phyloP scores from a whole-genome alignment of 179 eudicot genomes.

The Drosera spatulata region DNA sequence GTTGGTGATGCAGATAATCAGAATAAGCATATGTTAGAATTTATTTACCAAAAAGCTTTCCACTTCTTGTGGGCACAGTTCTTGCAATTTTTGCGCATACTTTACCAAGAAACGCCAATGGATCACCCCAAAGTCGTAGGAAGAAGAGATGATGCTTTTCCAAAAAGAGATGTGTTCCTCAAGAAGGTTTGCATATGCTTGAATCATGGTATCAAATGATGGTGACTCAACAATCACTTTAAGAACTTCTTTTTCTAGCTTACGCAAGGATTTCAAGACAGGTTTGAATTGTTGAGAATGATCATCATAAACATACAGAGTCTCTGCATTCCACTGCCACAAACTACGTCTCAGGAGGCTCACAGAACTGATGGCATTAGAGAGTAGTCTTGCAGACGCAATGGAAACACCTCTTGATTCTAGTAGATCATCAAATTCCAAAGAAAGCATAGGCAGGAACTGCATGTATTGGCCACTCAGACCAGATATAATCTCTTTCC shows the following conservation, averaged over 20 bases:
- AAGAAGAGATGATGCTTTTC: slow-evolving; percentile 35
- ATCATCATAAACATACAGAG: slow-evolving; percentile 15
- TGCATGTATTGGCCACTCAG: slow-evolving; percentile 18
- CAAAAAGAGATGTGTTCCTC: slow-evolving; percentile 70
- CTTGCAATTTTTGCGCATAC: slow-evolving; percentile 36
- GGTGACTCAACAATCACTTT: slow-evolving; percentile 36
- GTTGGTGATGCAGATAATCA: neutral
- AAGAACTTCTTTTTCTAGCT: slow-evolving; percentile 62
- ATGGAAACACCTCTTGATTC: slow-evolving; percentile 12
- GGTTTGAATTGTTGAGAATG: slow-evolving; percentile 20
- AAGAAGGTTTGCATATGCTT: slow-evolving; percentile 39
- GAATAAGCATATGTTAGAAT: too few species aligned
- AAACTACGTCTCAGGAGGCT: slow-evolving; percentile 49
- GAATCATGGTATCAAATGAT: slow-evolving; percentile 41
- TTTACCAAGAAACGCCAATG: slow-evolving; percentile 64
- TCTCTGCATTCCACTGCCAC: slow-evolving; percentile 65
- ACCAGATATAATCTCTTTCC: slow-evolving; percentile 34
- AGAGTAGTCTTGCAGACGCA: slow-evolving; percentile 26
- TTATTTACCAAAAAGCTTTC: slow-evolving; percentile 40
- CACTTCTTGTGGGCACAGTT: slow-evolving; percentile 41
- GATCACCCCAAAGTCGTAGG: slow-evolving; percentile 31
- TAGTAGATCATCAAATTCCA: slow-evolving; percentile 38
- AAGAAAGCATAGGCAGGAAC: slow-evolving; percentile 53
- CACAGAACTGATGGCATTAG: slow-evolving; percentile 41
- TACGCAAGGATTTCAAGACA: slow-evolving; percentile 35